Percentiles rank a stretch among this genome's conserved stretches.
phyloP scores from a whole-genome alignment of 305 asterid genomes.

The Fraxinus greggii region DNA sequence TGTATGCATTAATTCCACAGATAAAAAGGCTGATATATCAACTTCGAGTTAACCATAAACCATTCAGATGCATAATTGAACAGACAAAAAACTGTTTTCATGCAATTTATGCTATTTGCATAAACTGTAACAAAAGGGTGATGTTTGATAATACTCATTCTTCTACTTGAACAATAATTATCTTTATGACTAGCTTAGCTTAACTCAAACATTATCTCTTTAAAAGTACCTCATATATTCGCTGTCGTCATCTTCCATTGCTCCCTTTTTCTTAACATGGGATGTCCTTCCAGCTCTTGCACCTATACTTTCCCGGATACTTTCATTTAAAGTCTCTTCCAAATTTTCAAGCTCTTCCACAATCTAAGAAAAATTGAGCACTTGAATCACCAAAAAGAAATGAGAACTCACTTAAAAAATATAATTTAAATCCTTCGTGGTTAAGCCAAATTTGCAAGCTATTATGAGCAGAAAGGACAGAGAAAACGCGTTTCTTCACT shows the following conservation, averaged over 20 bases:
- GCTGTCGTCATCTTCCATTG: conserved; percentile 62
- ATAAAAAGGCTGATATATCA: not conserved
- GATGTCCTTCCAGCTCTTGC: conserved; percentile 69
- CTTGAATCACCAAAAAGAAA: conserved; percentile 22
- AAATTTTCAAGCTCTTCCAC: conserved; percentile 96
- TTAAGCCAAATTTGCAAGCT: not conserved
- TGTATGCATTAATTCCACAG: conserved; percentile 21
- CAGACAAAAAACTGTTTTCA: not conserved
- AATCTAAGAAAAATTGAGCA: conserved; percentile 40
- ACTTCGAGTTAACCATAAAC: conserved; percentile 4
- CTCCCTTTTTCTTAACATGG: conserved; percentile 60
- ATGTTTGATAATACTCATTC: not conserved
- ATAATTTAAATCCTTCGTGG: conserved; percentile 6
- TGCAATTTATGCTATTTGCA: conserved; percentile 8
- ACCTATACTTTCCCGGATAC: conserved; percentile 89
- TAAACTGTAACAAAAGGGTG: not conserved
- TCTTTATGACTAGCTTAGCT: not conserved
- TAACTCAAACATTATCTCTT: not conserved
- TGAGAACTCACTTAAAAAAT: conserved; percentile 9
- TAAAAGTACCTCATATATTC: conserved; percentile 58
- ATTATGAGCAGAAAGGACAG: not conserved
- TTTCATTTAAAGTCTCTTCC: conserved; percentile 96
- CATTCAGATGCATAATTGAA: conserved; percentile 9
- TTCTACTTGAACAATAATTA: not conserved
- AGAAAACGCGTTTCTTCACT: not conserved